These are phyloP conservation scores for Aureobasidium pullulans DNA, from an alignment of 2,329 filamentous ascomycete species.

Conservation along the genomic window DNA sequence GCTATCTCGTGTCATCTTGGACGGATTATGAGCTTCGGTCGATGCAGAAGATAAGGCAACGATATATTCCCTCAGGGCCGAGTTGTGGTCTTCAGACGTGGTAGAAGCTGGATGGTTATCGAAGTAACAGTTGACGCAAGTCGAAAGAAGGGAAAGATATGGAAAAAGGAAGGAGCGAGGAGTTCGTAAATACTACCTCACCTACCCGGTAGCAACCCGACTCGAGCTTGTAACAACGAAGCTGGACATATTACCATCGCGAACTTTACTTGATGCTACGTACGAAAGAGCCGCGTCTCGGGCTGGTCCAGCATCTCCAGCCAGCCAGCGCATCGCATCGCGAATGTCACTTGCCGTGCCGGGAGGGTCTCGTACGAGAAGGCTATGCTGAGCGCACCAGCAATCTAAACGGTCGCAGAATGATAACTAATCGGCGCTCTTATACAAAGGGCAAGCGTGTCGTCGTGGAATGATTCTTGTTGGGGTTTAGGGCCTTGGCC, in stretches of 20 bases:
- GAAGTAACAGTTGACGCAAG: not conserved
- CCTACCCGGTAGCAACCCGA: not conserved
- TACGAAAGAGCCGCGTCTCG: not conserved
- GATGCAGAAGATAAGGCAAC: not conserved
- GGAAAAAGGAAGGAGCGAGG: not conserved
- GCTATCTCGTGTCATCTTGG: not conserved
- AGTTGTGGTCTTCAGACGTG: not conserved
- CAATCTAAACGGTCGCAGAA: constrained; percentile 6
- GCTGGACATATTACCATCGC: not conserved
- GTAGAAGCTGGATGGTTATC: not conserved
- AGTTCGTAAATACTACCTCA: not conserved
- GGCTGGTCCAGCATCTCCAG: not conserved
- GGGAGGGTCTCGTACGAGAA: not conserved
- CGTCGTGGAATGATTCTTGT: not conserved
- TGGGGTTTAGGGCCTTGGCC: not conserved
- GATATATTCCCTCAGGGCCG: not conserved
- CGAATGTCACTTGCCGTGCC: not conserved
- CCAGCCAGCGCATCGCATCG: not conserved
- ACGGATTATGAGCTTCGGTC: not conserved
- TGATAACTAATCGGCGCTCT: not conserved
- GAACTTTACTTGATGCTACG: not conserved
- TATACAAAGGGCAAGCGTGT: not conserved
- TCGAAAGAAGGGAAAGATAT: not conserved
- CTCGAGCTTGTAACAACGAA: not conserved
- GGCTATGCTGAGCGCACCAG: not conserved